Base-by-base conservation (phyloP, 768 basidiomycete species). In the Chalciporus pseudorubinellus region DNA sequence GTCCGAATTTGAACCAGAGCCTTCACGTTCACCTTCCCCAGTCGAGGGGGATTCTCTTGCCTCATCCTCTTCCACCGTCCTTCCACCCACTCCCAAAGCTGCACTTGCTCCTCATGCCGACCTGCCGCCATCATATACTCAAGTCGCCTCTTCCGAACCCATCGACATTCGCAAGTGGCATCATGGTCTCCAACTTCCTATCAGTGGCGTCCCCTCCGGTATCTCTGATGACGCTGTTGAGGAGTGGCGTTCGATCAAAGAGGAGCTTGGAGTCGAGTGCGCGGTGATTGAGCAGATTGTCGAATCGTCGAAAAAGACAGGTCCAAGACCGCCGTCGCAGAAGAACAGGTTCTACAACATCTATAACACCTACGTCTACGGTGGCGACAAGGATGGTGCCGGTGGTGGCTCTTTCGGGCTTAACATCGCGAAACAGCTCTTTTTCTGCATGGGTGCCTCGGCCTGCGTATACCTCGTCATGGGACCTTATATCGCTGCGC, bases 161-260 rank as follows among this genome's bases (percentile, higher is more conserved):
- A 72, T 76, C 18, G 85, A 83, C 46, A 74, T 92, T 46, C 82
- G 77, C 62, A 82, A 84, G 51, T 89, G 85, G 81, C 90, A 92
- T 62, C 74, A 74, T 3, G 87, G 86, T 31, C 75, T 78, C 16
- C 58, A 65, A 34, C 53, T 77, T 31, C 78, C 78, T 8, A 66
- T 78, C 45, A 73, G 75, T 39, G 65, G 59, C n/a, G 39, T 76
- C 20, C 45, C 66, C 2, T 78, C 78, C 3, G 84, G 83, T 11
- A 71, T 92, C 22, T 83, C 88, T 4, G 76, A 80, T 46, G 88
- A 89, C 31, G 73, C 81, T 2, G 66, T 77, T 20, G 87, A 85
- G 56, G 89, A 89, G 56, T 92, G 90, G 91, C 82, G 81, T 56
- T 78, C 83, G 7, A 71, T 92, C 48, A 89, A 92, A 68, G 81